These are phyloP conservation scores for Trichoderma breve DNA, from an alignment of 2,329 filamentous ascomycete species.

Conservation along the genomic window DNA sequence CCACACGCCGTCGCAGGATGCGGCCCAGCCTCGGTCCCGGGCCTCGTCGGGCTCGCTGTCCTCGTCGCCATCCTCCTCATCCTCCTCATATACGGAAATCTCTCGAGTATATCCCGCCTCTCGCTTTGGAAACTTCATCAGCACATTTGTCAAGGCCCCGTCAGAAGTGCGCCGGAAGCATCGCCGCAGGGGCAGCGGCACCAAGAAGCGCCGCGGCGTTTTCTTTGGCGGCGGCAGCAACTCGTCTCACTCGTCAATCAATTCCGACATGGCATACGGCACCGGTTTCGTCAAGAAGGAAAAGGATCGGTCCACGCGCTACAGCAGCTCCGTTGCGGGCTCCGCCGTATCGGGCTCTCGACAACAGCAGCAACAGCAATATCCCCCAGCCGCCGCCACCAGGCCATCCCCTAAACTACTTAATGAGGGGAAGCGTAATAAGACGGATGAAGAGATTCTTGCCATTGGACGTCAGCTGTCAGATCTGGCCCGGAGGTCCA, in stretches of 20 bases:
- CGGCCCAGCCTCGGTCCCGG: conserved; percentile 24
- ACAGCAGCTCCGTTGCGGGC: conserved; percentile 24
- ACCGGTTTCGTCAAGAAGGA: conserved; percentile 52
- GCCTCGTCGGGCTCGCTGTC: conserved; percentile 41
- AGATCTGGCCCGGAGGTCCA: conserved; percentile 51
- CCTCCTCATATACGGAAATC: conserved; percentile 64
- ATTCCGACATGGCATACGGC: conserved; percentile 68
- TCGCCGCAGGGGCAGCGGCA: conserved; percentile 41
- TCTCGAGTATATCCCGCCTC: conserved; percentile 52
- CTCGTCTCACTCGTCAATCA: conserved; percentile 65
- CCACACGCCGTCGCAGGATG: background rate
- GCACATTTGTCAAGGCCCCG: conserved; percentile 61
- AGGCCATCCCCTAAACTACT: background rate
- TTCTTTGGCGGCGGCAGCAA: conserved; percentile 57
- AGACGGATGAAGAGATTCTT: conserved; percentile 58
- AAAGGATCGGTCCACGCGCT: conserved; percentile 32
- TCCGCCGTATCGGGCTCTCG: conserved; percentile 3
- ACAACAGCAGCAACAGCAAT: background rate
- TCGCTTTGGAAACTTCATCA: conserved; percentile 54
- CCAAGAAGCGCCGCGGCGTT: conserved; percentile 51
- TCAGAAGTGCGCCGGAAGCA: conserved; percentile 51
- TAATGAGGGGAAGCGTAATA: conserved; percentile 30
- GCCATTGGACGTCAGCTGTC: conserved; percentile 55
- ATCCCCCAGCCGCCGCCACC: background rate
- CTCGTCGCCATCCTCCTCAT: conserved; percentile 48